Evolutionary conservation across 2,329 filamentous ascomycete genomes (phyloP), one percentile per base, ranked within the genome.

Genomic region (Cylindrodendrum hubeiense): DNA sequence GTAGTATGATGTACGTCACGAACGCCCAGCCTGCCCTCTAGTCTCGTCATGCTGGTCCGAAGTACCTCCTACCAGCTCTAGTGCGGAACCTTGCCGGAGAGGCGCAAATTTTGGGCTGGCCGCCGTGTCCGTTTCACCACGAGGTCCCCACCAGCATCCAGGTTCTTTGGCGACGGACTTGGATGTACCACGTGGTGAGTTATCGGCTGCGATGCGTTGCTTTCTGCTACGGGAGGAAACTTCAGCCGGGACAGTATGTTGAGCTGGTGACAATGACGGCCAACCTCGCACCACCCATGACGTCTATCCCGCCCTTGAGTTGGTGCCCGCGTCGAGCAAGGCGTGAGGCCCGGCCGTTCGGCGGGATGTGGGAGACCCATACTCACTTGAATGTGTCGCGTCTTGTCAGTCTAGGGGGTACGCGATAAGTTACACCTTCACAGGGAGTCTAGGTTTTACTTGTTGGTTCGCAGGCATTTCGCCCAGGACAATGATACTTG

Each of bases 1-100:
- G 34, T 34, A 44, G 52, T 37, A 51, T 69, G 57, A 71, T 67
- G 67, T 69, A 71, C 67, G 69, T 73, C 66, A 72, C 61, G 61
- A 60, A 69, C 54, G 52, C 65, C 67, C 41, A 51, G 60, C 60
- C 60, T 63, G 53, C 63, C 24, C 54, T 63, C 58, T 47, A 34
- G 43, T 58, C 59, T 68, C 65, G 39, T 19, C 63, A 57, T 44
- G 47, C 24, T 54, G 41, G 54, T 41, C 54, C 60, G 34, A 54
- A 63, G 53, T 63, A 63, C 47, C 66, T 63, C 69, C 67, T 60
- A 62, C 58, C 63, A 70, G 61, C 59, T 67, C 60, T 54, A 67
- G 72, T 71, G 71, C 69, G 71, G 68, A 71, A 74, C 64, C 62
- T 49, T 73, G 62, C 72, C 67, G 62, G 59, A 60, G 49, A 74